Conservation (phyloP, 257 asterid species). For the Anisodus tanguticus region DNA sequence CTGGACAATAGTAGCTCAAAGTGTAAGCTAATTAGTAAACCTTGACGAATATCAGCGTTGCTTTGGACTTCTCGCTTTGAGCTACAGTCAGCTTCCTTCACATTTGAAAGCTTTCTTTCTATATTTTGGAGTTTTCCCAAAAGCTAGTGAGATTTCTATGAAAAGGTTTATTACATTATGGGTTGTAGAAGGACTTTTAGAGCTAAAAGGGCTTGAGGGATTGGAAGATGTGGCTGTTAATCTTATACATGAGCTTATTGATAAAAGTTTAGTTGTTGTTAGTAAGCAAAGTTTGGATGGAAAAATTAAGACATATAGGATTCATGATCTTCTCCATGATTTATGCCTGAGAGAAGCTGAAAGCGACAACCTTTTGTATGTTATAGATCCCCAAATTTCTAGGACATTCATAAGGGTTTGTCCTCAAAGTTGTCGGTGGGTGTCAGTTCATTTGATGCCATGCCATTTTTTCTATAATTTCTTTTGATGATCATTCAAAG, state of each 20-base stretch:
- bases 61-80: background rate
- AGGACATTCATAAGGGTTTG: background rate
- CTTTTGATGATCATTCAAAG: background rate
- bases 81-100: background rate
- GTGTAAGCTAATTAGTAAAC: background rate
- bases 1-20: background rate
- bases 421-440: background rate
- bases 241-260: background rate
- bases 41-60: background rate
- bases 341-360: background rate
- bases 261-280: background rate
- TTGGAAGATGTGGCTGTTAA: background rate
- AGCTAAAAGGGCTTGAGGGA: background rate
- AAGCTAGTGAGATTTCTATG: conserved; percentile 8
- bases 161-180: background rate
- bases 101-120: background rate
- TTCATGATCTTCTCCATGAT: conserved; percentile 6
- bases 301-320: background rate
- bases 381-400: background rate
- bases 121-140: background rate
- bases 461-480: too few relatives aligned
- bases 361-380: background rate
- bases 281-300: background rate
- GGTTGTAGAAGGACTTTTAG: background rate
- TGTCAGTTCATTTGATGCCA: too few relatives aligned